Base-by-base conservation (phyloP, 176 grass and related monocot genomes). In the Musa troglodytarum region DNA sequence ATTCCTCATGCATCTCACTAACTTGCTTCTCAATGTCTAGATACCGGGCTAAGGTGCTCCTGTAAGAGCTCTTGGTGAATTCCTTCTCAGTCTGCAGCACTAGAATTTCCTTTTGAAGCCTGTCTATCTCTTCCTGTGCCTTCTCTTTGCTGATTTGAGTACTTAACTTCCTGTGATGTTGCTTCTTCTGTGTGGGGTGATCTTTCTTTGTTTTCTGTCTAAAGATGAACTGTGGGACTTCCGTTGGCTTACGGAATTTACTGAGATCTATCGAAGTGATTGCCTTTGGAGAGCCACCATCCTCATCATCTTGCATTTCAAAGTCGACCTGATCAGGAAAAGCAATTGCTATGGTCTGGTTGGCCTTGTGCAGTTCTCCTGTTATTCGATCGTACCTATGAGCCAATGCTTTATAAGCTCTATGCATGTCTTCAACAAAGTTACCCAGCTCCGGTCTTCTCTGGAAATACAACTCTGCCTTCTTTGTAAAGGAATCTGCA, bases 351-450 rank as follows among this genome's bases (percentile, higher is more conserved):
- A 99, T 99, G 43, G 95, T 89, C 76, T 91, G 95, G 82, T 99
- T 94, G 79, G 95, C 95, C 86, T 91, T 94, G 78, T 99, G 95
- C 73, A 99, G 83, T 80, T 96, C 89, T 4, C 87, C 77, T 52
- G 89, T 89, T 73, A 91, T 83, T 53, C 83, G 65, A 58, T 92
- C 89, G 20, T 74, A 96, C 67, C 85, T 72, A 68, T 91, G 70
- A 54, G 71, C 84, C 5, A 89, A 76, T 0, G 73, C 86, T 49
- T 77, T 83, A 26, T 91, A 93, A 21, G 86, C 90, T 75, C 78
- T 81, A 71, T 87, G 86, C 11, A 79, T 88, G 78, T 84, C 88
- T 68, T 99, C 86, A 0, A 93, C 84, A 15, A 82, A 73, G 24
- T 75, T 93, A 52, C 82, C 55, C 14, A 93, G 76, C 34, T 93